Percentiles rank a stretch among this genome's conserved stretches.
These are phyloP conservation scores for Gossypium raimondii DNA, from an alignment of 345 rosid species.

Conservation along the genomic window DNA sequence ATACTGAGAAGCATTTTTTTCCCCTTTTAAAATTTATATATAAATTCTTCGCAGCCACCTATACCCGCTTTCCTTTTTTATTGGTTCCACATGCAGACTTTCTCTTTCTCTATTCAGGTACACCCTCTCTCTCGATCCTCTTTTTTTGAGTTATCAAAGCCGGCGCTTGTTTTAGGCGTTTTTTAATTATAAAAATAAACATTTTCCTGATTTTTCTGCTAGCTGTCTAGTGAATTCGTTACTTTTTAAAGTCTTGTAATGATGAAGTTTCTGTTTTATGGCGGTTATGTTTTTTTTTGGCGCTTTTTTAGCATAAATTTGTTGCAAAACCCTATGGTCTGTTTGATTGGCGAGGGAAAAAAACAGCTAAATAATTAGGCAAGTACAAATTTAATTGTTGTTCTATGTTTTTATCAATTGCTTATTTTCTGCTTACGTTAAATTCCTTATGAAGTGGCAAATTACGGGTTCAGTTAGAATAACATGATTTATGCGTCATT, in stretches of 20 bases:
- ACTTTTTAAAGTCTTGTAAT: neutral
- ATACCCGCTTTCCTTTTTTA: neutral
- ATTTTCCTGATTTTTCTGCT: neutral
- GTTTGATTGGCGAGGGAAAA: neutral
- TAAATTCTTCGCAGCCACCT: neutral
- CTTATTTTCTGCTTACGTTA: neutral
- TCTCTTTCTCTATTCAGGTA: neutral
- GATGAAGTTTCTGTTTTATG: conserved; percentile 1
- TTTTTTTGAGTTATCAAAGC: neutral
- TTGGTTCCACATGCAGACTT: conserved; percentile 4
- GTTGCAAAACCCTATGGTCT: neutral
- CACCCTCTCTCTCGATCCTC: neutral
- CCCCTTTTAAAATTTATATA: neutral
- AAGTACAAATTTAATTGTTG: neutral
- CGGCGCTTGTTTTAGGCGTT: neutral
- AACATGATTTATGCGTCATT: neutral
- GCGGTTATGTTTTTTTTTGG: neutral
- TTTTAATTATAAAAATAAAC: neutral
- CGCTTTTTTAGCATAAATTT: neutral
- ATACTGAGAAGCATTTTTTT: neutral
- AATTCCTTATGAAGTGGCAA: neutral
- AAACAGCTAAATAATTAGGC: neutral
- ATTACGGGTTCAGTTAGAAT: neutral
- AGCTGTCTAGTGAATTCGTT: neutral
- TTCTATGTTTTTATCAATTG: conserved; percentile 1